Conservation (phyloP, 345 rosid genomes). For the Arabidopsis arenosa region DNA sequence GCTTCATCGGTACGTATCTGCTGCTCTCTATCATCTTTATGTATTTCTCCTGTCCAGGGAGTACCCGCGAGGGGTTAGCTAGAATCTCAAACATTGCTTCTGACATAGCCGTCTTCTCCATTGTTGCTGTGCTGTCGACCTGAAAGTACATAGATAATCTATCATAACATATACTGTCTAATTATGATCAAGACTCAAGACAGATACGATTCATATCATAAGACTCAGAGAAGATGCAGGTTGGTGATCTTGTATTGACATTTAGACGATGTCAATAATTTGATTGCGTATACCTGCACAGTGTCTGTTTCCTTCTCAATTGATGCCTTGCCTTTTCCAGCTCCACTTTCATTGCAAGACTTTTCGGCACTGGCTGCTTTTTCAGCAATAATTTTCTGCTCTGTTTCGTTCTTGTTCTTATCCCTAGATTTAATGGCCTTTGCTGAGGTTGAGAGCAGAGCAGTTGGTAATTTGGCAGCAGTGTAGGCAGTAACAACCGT, state of each 20-base stretch:
- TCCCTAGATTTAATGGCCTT: constrained; percentile 83
- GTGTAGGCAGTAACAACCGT: constrained; percentile 74
- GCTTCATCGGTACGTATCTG: constrained; percentile 84
- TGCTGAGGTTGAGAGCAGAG: constrained; percentile 84
- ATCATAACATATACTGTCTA: neutral
- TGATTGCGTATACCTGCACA: constrained; percentile 67
- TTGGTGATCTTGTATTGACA: no score
- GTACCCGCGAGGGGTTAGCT: constrained; percentile 90
- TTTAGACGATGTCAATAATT: no score
- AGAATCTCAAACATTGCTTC: constrained; percentile 78
- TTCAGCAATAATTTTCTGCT: constrained; percentile 50
- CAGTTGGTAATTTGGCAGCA: constrained; percentile 88
- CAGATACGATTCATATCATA: neutral
- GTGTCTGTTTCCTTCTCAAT: constrained; percentile 79
- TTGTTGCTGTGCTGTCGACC: constrained; percentile 72
- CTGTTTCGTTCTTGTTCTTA: constrained; percentile 78
- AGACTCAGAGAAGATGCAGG: no score
- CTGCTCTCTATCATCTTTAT: constrained; percentile 74
- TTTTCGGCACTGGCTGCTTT: constrained; percentile 48
- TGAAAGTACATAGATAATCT: constrained; percentile 34
- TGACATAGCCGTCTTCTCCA: constrained; percentile 80
- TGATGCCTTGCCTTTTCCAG: constrained; percentile 69
- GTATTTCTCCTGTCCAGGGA: constrained; percentile 84
- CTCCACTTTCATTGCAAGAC: constrained; percentile 46
- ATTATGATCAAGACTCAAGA: neutral